Conservation (phyloP, 495 filamentous ascomycete species). For the Tuber microsphaerosporum region DNA sequence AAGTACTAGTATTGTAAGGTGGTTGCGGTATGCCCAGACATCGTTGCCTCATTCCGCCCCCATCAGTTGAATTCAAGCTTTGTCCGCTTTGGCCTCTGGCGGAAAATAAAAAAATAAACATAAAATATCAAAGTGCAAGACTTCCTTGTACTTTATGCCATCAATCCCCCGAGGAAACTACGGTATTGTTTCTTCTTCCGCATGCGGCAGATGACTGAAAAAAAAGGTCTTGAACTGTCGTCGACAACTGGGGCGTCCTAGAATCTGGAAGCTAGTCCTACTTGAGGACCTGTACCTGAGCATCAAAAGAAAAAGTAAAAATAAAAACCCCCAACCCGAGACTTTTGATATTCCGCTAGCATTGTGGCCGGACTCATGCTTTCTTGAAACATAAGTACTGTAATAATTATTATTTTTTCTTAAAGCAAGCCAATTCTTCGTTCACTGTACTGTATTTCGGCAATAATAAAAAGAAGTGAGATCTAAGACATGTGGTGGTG, state of each 20-base stretch:
- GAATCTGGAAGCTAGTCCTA: too few relatives aligned
- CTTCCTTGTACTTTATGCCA: not conserved
- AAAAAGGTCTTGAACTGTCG: not conserved
- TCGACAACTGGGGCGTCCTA: not conserved
- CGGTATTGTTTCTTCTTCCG: too few relatives aligned
- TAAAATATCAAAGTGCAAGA: not conserved
- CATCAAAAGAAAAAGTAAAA: not conserved
- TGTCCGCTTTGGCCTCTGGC: not conserved
- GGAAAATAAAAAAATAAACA: not conserved
- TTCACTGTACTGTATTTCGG: not conserved
- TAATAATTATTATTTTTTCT: not conserved
- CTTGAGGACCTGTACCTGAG: too few relatives aligned
- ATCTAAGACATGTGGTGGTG: not conserved
- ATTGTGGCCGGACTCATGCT: not conserved
- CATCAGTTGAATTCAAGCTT: not conserved
- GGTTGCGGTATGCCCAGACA: not conserved
- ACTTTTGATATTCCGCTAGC: not conserved
- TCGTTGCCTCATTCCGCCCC: not conserved
- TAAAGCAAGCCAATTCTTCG: not conserved
- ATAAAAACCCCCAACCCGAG: not conserved
- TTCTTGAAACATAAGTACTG: not conserved
- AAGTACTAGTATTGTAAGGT: not conserved
- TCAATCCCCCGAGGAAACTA: not conserved
- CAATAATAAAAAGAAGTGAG: not conserved
- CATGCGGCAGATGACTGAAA: not conserved